Evolutionary conservation across 2,329 filamentous ascomycete species (phyloP), one percentile per base, ranked within the genome.

Genomic region (Byssochlamys sp.): DNA sequence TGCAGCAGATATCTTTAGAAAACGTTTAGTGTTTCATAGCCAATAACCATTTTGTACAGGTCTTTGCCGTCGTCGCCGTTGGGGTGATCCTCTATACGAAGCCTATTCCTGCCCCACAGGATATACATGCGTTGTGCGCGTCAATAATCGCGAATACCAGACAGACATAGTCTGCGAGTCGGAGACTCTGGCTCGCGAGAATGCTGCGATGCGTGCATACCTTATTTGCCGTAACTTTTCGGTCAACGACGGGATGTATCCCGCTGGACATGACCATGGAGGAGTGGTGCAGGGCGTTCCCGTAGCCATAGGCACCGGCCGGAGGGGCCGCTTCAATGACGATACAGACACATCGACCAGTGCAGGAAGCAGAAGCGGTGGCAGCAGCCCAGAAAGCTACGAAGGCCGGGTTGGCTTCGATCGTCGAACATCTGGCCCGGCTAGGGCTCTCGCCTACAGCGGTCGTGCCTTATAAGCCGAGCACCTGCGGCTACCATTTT

Each of bases 151-250:
- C 70, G 90, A 96, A 78, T 97, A 96, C 78, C 90, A 91, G 73
- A 96, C 91, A 50, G 91, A 96, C 73, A 82, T 88, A 39, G 83
- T 87, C 62, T 95, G 94, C 77, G 85, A 89, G 71, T 89, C 87
- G 61, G 89, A 92, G 71, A 79, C 83, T 53, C 80, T 95, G 63
- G 92, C 92, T 52, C 89, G 91, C 70, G 91, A 97, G 74, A 94
- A 92, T 67, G 92, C 92, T 27, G 92, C 92, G 60, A 95, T 95
- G 84, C 88, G 91, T 61, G 92, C 92, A 58, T 97, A 96, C 76
- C 92, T 96, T 84, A 94, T 96, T 65, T 96, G 92, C 80, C 88
- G 91, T 63, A 96, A 96, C 80, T 96, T 96, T 77, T 95, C 90
- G 57, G 89, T 95, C 73, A 96, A 96, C 71, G 91, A 95, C 67